Evolutionary conservation across 2,329 filamentous ascomycete species (phyloP).

Genomic region (Sordariomycetes sp.): DNA sequence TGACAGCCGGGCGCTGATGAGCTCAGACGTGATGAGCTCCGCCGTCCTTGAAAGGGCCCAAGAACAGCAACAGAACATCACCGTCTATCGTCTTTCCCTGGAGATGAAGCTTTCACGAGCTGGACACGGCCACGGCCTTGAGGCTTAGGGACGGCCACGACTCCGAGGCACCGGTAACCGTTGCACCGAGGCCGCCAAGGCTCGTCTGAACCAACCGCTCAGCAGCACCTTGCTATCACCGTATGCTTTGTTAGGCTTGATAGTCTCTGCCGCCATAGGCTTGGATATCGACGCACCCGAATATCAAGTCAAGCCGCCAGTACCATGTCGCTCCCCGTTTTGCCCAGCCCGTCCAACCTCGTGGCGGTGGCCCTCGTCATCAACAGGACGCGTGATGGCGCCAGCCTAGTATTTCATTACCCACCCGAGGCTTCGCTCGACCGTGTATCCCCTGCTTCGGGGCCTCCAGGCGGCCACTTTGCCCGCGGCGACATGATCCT

Average conservation of each 20-base stretch:
- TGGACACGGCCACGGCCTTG: not conserved
- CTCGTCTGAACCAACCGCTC: not conserved
- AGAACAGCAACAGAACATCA: not conserved
- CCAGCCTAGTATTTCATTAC: constrained; percentile 79
- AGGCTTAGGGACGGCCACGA: not conserved
- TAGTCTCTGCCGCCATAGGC: not conserved
- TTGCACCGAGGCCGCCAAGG: not conserved
- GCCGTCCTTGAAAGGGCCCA: not conserved
- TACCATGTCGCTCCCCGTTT: constrained; percentile 34
- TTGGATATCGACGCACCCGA: not conserved
- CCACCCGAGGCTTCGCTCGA: constrained; percentile 43
- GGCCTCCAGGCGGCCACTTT: constrained; percentile 20
- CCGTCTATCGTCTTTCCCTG: not conserved
- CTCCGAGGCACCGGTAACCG: not conserved
- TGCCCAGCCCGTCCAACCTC: constrained; percentile 44
- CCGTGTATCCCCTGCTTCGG: constrained; percentile 9
- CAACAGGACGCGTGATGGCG: constrained; percentile 65
- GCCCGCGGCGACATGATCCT: constrained; percentile 40
- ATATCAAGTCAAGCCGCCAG: not conserved
- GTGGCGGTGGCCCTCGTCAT: constrained; percentile 66
- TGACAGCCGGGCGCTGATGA: not conserved
- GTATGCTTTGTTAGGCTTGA: not conserved
- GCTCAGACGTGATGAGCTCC: not conserved
- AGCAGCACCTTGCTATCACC: not conserved
- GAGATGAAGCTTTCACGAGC: not conserved